Evolutionary conservation across 2,329 filamentous ascomycete genomes (phyloP), one percentile per base, ranked within the genome.

Genomic region (Cordyceps farinosa): DNA sequence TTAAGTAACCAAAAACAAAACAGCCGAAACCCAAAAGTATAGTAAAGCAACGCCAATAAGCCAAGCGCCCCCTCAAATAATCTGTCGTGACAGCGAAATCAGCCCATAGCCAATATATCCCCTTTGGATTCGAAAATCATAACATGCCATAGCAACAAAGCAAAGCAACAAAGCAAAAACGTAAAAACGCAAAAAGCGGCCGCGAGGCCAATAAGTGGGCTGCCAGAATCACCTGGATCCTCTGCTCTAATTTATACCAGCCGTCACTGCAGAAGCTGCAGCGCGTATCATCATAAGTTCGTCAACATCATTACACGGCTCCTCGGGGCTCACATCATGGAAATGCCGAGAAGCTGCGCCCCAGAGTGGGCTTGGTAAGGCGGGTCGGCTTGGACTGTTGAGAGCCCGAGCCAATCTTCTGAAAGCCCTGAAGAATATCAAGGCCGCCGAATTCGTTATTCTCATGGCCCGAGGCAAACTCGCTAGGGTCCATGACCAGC

Each of bases 381-480:
- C 69, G 69, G 40, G 70, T 65, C 47, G 69, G 72, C 65, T 73
- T 74, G 64, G 71, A 62, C 63, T 69, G 50, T 66, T 77, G 72
- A 36, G 71, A 70, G 66, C 72, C 78, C 52, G 79, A 77, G 53
- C 89, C 89, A 71, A 92, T 92, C 77, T 88, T 90, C 72, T 89
- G 85, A 69, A 92, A 92, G 10, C 89, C 89, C 70, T 90, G 87
- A 52, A 90, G 82, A 67, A 92, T 88, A 69, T 92, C 90, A 57
- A 92, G 82, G 1, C 83, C 85, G 15, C 83, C 76, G 64, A 79
- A 80, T 50, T 88, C 86, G 64, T 84, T 80, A 3, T 78, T 78
- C 42, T 86, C 81, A 51, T 79, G 69, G 1, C 72, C 69, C 45
- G 73, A 71, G 27, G 47, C 45, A 67, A 79, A 80, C 5, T 83